Percentiles rank a stretch among this genome's conserved stretches.
Evolutionary conservation across 768 basidiomycete genomes (phyloP).

Genomic region (Leccinum boreale): DNA sequence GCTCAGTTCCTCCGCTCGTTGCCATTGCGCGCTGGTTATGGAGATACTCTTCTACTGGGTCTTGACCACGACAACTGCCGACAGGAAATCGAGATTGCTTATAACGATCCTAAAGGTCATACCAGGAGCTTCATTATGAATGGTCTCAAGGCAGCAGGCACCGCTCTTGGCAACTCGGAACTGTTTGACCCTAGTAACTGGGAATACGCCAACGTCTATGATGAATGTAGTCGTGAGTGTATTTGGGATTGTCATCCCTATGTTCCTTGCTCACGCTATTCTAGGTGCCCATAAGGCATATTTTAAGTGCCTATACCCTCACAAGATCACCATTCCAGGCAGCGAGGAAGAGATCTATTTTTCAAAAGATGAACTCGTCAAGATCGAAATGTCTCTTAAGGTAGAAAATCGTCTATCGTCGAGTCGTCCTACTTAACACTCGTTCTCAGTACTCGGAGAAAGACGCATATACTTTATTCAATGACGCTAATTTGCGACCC

Average conservation of each 20-base stretch:
- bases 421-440: background rate
- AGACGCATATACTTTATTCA: conserved; percentile 70
- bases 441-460: conserved; percentile 66
- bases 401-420: conserved; percentile 37
- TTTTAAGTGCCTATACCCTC: conserved; percentile 62
- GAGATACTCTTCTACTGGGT: conserved; percentile 88
- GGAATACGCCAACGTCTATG: conserved; percentile 65
- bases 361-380: conserved; percentile 68
- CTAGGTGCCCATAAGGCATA: conserved; percentile 83
- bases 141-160: conserved; percentile 68
- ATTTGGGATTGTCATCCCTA: background rate
- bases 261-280: background rate
- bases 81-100: conserved; percentile 75
- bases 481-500: conserved; percentile 72
- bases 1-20: conserved; percentile 72
- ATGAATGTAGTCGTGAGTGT: conserved; percentile 49
- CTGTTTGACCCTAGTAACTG: conserved; percentile 67
- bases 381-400: conserved; percentile 88
- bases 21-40: conserved; percentile 68
- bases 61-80: conserved; percentile 80
- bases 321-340: conserved; percentile 52
- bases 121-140: conserved; percentile 85
- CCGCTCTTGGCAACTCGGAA: conserved; percentile 60
- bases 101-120: conserved; percentile 76
- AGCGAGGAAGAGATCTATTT: conserved; percentile 49